phyloP scores from a whole-genome alignment of 2,329 filamentous ascomycete species.

The Curvularia verruculosa region DNA sequence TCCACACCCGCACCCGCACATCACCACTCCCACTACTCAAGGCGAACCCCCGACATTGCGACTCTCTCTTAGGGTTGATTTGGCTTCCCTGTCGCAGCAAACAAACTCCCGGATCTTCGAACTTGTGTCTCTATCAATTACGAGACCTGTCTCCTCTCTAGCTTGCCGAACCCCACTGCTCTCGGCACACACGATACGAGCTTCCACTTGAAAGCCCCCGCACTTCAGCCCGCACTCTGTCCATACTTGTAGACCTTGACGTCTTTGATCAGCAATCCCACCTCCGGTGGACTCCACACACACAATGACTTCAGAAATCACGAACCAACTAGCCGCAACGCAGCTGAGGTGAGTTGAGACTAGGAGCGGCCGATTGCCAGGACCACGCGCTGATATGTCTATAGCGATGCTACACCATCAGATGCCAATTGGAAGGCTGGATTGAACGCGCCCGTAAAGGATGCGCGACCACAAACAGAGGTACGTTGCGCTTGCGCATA shows the following conservation, averaged over 20 bases:
- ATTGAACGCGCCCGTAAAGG: conserved; percentile 74
- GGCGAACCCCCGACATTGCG: conserved; percentile 21
- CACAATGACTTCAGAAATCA: conserved; percentile 58
- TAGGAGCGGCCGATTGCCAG: conserved; percentile 4
- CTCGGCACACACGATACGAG: conserved; percentile 19
- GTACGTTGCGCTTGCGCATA: conserved; percentile 52
- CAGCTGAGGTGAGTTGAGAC: conserved; percentile 54
- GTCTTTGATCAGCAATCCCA: conserved; percentile 24
- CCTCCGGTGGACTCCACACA: conserved; percentile 30
- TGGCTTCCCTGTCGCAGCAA: conserved; percentile 20
- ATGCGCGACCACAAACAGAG: conserved; percentile 81
- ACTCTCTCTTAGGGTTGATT: conserved; percentile 10
- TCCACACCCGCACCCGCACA: conserved; percentile 13
- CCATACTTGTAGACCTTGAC: conserved; percentile 21
- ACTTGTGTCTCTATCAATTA: conserved; percentile 21
- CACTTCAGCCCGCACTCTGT: conserved; percentile 27
- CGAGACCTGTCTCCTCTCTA: conserved; percentile 15
- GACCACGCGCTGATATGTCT: conserved; percentile 22
- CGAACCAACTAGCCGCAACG: conserved; percentile 63
- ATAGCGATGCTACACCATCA: conserved; percentile 55
- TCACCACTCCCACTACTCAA: conserved; percentile 13
- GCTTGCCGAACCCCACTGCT: conserved; percentile 21
- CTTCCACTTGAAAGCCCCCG: conserved; percentile 21
- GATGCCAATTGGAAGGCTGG: conserved; percentile 75
- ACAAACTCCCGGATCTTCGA: conserved; percentile 6